Base-by-base conservation (phyloP, 305 asterid genomes). In the Fraxinus greggii region DNA sequence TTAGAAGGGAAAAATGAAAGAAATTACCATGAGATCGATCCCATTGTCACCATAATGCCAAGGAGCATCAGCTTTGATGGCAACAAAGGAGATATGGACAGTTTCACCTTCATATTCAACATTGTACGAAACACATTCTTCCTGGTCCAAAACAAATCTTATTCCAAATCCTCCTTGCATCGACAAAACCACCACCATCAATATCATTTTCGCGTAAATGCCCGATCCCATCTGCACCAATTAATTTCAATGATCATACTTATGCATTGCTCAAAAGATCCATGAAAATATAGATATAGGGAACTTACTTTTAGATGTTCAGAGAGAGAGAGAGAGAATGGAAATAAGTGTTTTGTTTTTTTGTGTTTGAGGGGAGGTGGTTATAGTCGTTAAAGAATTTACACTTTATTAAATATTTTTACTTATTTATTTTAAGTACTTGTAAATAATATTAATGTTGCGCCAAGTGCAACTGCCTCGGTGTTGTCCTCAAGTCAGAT, bases 41-140 rank as follows among this genome's bases (percentile, higher is more conserved):
- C 97, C 97, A 5, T 89, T 92, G 1, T 89, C 88, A 65, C 75
- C 87, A 67, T 83, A 90, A 83, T 88, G 84, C 98, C 96, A 95
- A 24, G 91, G 36, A 17, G 87, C 85, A 17, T 92, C 98, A 15
- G 94, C 84, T 83, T 90, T 92, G 83, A 94, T 90, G 77, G 94
- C 98, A 36, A 95, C 99, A 65, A 95, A 94, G 1, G 99, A 93
- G 54, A 84, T 83, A 85, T 89, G 95, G 78, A 94, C 93, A 7
- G 92, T 88, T 69, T 92, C 95, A 0, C 98, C 93, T 70, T 85
- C 94, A 87, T 90, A 88, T 17, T 79, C 84, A 54, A 92, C 90
- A 56, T 89, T 89, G 67, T 92, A 96, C 4, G 99, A 89, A 72
- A 92, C 79, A 51, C 99, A 95, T 81, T 95, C 99, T 73, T 91